These are phyloP conservation scores for Coemansia guatemalensis DNA, from an alignment of 192 early-diverging fungal genomes.

Conservation along the genomic window DNA sequence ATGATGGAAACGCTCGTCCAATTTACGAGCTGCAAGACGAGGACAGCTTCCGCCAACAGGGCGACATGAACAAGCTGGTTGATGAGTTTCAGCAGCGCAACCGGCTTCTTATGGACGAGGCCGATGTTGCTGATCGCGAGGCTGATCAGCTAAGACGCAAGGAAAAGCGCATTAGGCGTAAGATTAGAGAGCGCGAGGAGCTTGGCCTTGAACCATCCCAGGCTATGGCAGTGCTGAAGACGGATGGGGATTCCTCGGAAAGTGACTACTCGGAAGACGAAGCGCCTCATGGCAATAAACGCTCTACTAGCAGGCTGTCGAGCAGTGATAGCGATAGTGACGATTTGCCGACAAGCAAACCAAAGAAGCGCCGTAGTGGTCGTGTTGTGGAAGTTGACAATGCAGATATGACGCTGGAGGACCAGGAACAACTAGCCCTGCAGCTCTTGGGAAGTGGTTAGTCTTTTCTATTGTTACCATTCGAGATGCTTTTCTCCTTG, in stretches of 20 bases:
- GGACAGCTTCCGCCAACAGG: slow-evolving; percentile 74
- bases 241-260: slow-evolving; percentile 3
- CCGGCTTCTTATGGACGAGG: slow-evolving; percentile 66
- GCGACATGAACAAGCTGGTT: slow-evolving; percentile 63
- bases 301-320: slow-evolving; percentile 31
- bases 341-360: slow-evolving; percentile 1
- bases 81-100: slow-evolving; percentile 72
- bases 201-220: slow-evolving; percentile 10
- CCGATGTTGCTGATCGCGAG: slow-evolving; percentile 78
- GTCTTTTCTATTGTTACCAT: not conserved
- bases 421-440: slow-evolving; percentile 53
- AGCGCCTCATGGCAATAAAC: slow-evolving; percentile 21
- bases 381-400: slow-evolving; percentile 44
- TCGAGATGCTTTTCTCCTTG: not conserved
- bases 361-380: slow-evolving; percentile 8
- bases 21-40: slow-evolving; percentile 81
- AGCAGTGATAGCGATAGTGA: slow-evolving; percentile 38
- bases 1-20: slow-evolving; percentile 80
- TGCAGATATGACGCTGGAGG: slow-evolving; percentile 42
- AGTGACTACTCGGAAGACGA: slow-evolving; percentile 18
- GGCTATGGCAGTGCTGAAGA: slow-evolving; percentile 24
- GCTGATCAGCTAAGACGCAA: slow-evolving; percentile 62
- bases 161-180: slow-evolving; percentile 71
- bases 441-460: slow-evolving; percentile 38
- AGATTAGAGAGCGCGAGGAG: slow-evolving; percentile 60